A percentile compares a stretch with the other conserved stretches of the same genome.
These are phyloP conservation scores for Bassia scoparia DNA, from an alignment of 148 eudicot genomes.

Conservation along the genomic window DNA sequence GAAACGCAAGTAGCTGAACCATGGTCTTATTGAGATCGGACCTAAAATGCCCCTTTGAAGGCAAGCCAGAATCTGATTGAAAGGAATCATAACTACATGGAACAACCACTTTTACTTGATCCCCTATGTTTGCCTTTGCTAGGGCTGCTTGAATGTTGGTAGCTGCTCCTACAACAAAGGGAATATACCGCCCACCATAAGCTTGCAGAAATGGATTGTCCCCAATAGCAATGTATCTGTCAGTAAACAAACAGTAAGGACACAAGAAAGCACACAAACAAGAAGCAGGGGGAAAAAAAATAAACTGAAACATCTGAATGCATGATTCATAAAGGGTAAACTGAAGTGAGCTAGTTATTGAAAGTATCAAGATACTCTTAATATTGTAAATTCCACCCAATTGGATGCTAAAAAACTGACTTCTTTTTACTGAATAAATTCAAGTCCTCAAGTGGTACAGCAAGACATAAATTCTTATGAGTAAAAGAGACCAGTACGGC, in stretches of 20 bases:
- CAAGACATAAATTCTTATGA: background rate
- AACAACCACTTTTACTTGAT: slow-evolving; percentile 56
- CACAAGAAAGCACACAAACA: background rate
- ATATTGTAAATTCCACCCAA: too few relatives aligned
- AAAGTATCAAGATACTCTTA: too few relatives aligned
- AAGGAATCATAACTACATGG: slow-evolving; percentile 83
- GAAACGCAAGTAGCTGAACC: slow-evolving; percentile 61
- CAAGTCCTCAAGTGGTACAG: background rate
- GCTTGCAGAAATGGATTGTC: slow-evolving; percentile 71
- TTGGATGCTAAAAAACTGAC: background rate
- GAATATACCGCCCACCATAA: slow-evolving; percentile 54
- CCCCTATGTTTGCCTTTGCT: slow-evolving; percentile 52
- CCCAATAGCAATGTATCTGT: slow-evolving; percentile 81
- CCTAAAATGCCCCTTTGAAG: slow-evolving; percentile 71
- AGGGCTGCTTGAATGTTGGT: slow-evolving; percentile 71
- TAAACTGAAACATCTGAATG: too few relatives aligned
- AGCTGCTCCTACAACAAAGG: slow-evolving; percentile 75
- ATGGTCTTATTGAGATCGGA: slow-evolving; percentile 71
- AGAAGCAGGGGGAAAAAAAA: background rate
- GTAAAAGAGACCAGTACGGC: background rate
- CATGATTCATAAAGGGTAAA: too few relatives aligned
- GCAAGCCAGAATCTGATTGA: slow-evolving; percentile 54
- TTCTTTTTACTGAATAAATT: too few relatives aligned
- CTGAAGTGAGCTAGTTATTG: too few relatives aligned
- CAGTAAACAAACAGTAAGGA: slow-evolving; percentile 10